Conservation (phyloP, 805 yeast species). For the Yueomyces sp. region DNA sequence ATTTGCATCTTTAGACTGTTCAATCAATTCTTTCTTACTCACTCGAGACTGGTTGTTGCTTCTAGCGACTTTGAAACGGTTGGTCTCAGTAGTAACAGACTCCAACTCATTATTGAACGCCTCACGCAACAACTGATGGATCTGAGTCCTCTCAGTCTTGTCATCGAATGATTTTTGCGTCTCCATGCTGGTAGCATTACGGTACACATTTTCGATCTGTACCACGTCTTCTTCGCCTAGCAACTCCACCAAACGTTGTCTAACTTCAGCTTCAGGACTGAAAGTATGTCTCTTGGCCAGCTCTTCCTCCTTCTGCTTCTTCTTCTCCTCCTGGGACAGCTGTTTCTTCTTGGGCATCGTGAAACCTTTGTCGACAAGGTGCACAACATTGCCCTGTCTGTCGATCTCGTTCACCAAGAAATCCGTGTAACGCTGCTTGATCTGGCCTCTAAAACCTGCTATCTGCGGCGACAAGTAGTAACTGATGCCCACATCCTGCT, state of each 20-base stretch:
- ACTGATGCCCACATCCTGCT: constrained; percentile 79
- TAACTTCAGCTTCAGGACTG: constrained; percentile 33
- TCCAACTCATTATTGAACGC: constrained; percentile 68
- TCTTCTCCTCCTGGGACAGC: constrained; percentile 29
- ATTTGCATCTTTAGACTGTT: constrained; percentile 27
- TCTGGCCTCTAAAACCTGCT: constrained; percentile 60
- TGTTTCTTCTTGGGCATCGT: constrained; percentile 37
- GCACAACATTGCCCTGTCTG: constrained; percentile 54
- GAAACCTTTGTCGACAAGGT: constrained; percentile 62
- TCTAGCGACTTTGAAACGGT: constrained; percentile 50
- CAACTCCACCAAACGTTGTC: constrained; percentile 33
- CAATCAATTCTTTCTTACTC: constrained; percentile 25
- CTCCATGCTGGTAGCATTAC: constrained; percentile 42
- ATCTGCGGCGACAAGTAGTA: constrained; percentile 41
- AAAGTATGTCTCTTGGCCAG: constrained; percentile 24
- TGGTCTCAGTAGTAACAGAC: constrained; percentile 57
- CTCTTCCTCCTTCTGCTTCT: constrained; percentile 22
- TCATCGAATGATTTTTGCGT: constrained; percentile 46
- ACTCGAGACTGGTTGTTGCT: constrained; percentile 31
- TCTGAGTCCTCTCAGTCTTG: constrained; percentile 58
- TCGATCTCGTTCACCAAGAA: constrained; percentile 86
- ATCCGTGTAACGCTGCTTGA: constrained; percentile 87
- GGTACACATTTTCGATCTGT: constrained; percentile 40
- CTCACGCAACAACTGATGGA: constrained; percentile 65
- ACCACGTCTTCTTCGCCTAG: constrained; percentile 51